Percentiles rank a stretch among this genome's conserved stretches.
Evolutionary conservation across 306 rosid species (phyloP).

Genomic region (Lupinus albus): DNA sequence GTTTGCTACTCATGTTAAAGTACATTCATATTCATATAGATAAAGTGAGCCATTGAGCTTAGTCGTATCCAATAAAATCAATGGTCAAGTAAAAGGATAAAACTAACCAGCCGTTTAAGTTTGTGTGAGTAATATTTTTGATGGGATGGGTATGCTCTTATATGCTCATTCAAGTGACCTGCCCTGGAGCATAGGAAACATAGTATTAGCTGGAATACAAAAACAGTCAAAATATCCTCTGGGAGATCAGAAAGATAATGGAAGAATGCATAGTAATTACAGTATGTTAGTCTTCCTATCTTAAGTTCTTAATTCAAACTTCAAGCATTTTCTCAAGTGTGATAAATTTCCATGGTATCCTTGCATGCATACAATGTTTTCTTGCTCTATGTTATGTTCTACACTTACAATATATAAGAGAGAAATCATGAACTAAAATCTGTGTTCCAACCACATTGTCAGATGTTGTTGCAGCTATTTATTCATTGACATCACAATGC

Average conservation of each 20-base stretch:
- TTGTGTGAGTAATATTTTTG: slow-evolving; percentile 78
- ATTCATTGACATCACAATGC: not conserved
- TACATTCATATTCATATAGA: slow-evolving; percentile 27
- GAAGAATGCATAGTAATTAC: slow-evolving; percentile 23
- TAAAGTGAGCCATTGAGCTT: not conserved
- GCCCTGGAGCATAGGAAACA: slow-evolving; percentile 58
- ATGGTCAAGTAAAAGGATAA: slow-evolving; percentile 25
- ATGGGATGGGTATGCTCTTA: slow-evolving; percentile 65
- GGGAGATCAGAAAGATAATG: slow-evolving; percentile 31
- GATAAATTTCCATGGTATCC: not conserved
- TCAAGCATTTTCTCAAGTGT: slow-evolving; percentile 1
- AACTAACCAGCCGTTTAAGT: slow-evolving; percentile 76
- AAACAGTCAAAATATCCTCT: slow-evolving; percentile 10
- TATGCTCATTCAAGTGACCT: slow-evolving; percentile 85
- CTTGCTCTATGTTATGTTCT: slow-evolving; percentile 2
- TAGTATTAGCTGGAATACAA: slow-evolving; percentile 23
- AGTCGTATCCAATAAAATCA: slow-evolving; percentile 19
- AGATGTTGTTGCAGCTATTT: not conserved
- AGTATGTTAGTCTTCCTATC: not conserved
- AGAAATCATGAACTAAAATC: not conserved
- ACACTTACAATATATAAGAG: slow-evolving; percentile 8
- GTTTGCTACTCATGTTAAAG: slow-evolving; percentile 16
- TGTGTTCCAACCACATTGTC: not conserved
- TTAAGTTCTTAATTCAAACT: not conserved
- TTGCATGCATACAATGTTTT: slow-evolving; percentile 16